Evolutionary conservation across 345 rosid species (phyloP).

Genomic region (Linum trigynum): DNA sequence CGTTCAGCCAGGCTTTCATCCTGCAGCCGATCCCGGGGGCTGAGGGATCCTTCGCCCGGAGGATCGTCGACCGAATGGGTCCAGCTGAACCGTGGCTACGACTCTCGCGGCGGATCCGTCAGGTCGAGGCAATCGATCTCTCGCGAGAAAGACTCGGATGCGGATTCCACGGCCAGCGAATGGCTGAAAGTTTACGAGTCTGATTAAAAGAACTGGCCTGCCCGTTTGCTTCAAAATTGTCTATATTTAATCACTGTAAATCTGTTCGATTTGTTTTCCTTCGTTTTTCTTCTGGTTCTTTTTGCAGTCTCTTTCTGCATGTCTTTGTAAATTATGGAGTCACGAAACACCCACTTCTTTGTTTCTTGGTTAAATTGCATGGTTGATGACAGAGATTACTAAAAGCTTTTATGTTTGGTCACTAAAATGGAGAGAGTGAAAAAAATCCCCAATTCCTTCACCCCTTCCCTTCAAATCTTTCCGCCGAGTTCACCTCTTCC

Average conservation of each 20-base stretch:
- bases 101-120: conserved; percentile 16
- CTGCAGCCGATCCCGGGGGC: conserved; percentile 11
- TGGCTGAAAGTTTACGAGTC: conserved; percentile 59
- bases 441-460: no score
- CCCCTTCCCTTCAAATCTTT: no score
- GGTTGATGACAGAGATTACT: no score
- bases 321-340: no score
- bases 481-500: no score
- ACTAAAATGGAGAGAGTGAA: no score
- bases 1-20: conserved; percentile 22
- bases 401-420: no score
- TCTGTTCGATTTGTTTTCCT: background rate
- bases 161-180: conserved; percentile 39
- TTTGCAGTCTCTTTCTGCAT: no score
- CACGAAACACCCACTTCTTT: no score
- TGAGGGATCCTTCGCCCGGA: conserved; percentile 27
- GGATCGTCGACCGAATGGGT: conserved; percentile 66
- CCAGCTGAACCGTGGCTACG: conserved; percentile 35
- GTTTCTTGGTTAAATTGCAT: no score
- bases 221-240: background rate
- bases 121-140: conserved; percentile 27
- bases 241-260: no score
- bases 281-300: background rate
- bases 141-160: conserved; percentile 58
- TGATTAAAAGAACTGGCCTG: conserved; percentile 24